These are phyloP conservation scores for Candida xiaguanensis DNA, from an alignment of 805 yeast species.

Conservation along the genomic window DNA sequence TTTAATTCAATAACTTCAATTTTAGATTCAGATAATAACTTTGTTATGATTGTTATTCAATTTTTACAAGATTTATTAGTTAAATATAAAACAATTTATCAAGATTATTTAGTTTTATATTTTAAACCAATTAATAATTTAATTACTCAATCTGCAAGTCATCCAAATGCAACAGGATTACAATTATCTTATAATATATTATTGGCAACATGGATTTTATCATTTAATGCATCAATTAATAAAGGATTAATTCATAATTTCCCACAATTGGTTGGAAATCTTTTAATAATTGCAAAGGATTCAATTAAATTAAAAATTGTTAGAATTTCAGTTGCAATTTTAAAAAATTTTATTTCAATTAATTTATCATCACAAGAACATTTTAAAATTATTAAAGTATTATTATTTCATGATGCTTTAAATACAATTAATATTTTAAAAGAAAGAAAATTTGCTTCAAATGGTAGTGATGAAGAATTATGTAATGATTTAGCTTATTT, in stretches of 20 bases:
- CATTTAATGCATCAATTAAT: conserved; percentile 62
- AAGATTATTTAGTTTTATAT: conserved; percentile 29
- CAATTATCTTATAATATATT: conserved; percentile 83
- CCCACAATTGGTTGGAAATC: conserved; percentile 50
- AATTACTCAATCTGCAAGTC: conserved; percentile 26
- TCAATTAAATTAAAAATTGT: conserved; percentile 92
- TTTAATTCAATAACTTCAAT: conserved; percentile 36
- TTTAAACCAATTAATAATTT: conserved; percentile 30
- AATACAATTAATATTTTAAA: conserved; percentile 63
- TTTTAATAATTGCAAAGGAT: conserved; percentile 60
- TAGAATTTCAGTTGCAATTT: conserved; percentile 73
- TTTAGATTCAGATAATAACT: conserved; percentile 39
- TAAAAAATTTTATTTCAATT: conserved; percentile 54
- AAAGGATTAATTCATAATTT: conserved; percentile 46
- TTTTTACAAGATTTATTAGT: conserved; percentile 59
- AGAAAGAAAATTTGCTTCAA: conserved; percentile 81
- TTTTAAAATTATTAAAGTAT: conserved; percentile 56
- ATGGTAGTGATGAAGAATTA: conserved; percentile 75
- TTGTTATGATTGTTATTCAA: conserved; percentile 60
- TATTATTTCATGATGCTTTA: conserved; percentile 73
- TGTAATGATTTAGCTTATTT: conserved; percentile 64
- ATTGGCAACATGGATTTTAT: conserved; percentile 77
- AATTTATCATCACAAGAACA: conserved; percentile 27
- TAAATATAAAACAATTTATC: conserved; percentile 49
- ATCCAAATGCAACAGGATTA: conserved; percentile 46